phyloP scores from a whole-genome alignment of 2,329 filamentous ascomycete species.

The Pseudogymnoascus pannorum region DNA sequence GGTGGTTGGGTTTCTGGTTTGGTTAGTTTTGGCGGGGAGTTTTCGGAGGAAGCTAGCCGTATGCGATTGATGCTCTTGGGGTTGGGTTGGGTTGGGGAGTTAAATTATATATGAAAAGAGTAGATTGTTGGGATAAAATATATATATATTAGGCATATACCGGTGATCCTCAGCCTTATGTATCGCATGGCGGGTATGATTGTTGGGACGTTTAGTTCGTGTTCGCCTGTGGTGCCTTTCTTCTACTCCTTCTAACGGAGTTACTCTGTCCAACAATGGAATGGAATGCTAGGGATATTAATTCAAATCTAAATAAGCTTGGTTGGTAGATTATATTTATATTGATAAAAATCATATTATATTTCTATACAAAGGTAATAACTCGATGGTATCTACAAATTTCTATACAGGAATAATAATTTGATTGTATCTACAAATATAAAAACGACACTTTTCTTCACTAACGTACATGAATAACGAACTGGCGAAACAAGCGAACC shows the following conservation, averaged over 20 bases:
- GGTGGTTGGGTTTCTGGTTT: background rate
- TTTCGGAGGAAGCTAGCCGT: background rate
- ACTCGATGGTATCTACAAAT: too few relatives aligned
- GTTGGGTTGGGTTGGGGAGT: background rate
- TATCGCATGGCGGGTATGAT: background rate
- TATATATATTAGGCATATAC: background rate
- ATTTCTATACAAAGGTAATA: too few relatives aligned
- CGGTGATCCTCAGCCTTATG: background rate
- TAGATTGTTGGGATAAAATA: constrained; percentile 3
- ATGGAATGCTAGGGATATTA: too few relatives aligned
- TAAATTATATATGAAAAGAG: constrained; percentile 1
- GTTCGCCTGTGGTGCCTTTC: background rate
- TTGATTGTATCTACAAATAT: too few relatives aligned
- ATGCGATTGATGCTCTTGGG: background rate
- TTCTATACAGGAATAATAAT: too few relatives aligned
- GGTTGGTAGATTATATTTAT: too few relatives aligned
- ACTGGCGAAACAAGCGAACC: too few relatives aligned
- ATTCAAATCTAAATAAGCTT: too few relatives aligned
- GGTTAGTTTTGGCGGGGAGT: background rate
- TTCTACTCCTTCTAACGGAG: background rate
- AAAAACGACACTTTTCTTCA: too few relatives aligned
- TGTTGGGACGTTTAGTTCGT: background rate
- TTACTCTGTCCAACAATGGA: background rate
- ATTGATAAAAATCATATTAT: too few relatives aligned
- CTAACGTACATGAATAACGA: too few relatives aligned